Conservation (phyloP, 2,329 filamentous ascomycete genomes). For the Aspergillus brasiliensis region DNA sequence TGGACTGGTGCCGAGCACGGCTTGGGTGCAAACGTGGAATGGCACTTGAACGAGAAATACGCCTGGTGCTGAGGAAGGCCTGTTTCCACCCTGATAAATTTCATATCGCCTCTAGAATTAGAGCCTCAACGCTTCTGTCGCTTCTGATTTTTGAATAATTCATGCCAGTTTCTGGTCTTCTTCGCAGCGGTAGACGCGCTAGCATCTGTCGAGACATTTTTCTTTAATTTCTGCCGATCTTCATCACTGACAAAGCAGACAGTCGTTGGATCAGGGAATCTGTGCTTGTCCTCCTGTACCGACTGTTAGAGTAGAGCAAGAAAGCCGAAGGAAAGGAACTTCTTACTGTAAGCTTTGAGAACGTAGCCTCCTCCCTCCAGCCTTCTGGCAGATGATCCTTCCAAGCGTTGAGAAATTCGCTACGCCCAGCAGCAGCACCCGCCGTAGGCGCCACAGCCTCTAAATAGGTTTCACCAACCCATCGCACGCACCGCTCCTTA, state of each 20-base stretch:
- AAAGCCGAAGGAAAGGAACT: neutral
- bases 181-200: slow-evolving; percentile 32
- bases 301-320: slow-evolving; percentile 7
- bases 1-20: slow-evolving; percentile 47
- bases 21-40: slow-evolving; percentile 45
- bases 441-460: slow-evolving; percentile 39
- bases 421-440: slow-evolving; percentile 32
- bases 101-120: slow-evolving; percentile 9
- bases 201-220: slow-evolving; percentile 25
- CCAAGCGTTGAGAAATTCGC: slow-evolving; percentile 43
- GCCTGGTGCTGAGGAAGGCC: slow-evolving; percentile 48
- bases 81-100: neutral
- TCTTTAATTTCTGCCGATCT: slow-evolving; percentile 33
- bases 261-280: slow-evolving; percentile 37
- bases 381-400: slow-evolving; percentile 47
- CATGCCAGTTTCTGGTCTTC: slow-evolving; percentile 47
- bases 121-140: slow-evolving; percentile 32
- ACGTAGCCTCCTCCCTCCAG: slow-evolving; percentile 40
- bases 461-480: slow-evolving; percentile 45
- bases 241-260: slow-evolving; percentile 38
- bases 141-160: slow-evolving; percentile 43
- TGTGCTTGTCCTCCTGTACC: slow-evolving; percentile 35
- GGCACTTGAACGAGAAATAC: slow-evolving; percentile 53
- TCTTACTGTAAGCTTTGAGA: slow-evolving; percentile 38
- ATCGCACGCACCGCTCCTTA: slow-evolving; percentile 34